phyloP scores from a whole-genome alignment of 2,329 filamentous ascomycete species.

The Fusarium acutatum region DNA sequence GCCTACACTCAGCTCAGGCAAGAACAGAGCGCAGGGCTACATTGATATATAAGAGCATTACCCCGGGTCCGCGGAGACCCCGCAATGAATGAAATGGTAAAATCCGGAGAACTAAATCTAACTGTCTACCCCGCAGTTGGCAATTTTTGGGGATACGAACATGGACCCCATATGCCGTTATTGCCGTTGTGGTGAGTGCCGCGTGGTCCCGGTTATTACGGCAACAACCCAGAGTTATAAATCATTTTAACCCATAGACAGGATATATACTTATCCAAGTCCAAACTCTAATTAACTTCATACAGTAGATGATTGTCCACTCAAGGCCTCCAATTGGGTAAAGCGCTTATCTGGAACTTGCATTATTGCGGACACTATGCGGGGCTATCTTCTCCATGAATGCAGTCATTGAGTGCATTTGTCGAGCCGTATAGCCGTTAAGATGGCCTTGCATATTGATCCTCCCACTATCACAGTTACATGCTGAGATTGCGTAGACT shows the following conservation, averaged over 20 bases:
- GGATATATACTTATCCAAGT: not conserved
- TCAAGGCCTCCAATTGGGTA: not conserved
- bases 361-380: not conserved
- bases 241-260: no score
- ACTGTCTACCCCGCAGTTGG: not conserved
- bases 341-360: not conserved
- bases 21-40: no score
- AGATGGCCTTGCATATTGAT: no score
- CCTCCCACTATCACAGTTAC: no score
- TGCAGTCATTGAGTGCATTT: not conserved
- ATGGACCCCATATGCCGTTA: not conserved
- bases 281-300: not conserved
- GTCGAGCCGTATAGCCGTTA: no score
- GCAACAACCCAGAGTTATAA: not conserved
- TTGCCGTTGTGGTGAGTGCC: not conserved
- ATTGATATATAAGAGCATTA: no score
- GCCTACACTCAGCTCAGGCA: accelerated
- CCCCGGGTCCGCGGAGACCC: not conserved
- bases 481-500: not conserved
- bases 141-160: no score
- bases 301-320: not conserved
- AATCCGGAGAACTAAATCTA: not conserved
- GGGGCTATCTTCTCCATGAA: not conserved
- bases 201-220: not conserved
- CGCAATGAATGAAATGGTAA: no score